These are phyloP conservation scores for Bacidia gigantensis DNA, from an alignment of 495 filamentous ascomycete species.

Conservation along the genomic window DNA sequence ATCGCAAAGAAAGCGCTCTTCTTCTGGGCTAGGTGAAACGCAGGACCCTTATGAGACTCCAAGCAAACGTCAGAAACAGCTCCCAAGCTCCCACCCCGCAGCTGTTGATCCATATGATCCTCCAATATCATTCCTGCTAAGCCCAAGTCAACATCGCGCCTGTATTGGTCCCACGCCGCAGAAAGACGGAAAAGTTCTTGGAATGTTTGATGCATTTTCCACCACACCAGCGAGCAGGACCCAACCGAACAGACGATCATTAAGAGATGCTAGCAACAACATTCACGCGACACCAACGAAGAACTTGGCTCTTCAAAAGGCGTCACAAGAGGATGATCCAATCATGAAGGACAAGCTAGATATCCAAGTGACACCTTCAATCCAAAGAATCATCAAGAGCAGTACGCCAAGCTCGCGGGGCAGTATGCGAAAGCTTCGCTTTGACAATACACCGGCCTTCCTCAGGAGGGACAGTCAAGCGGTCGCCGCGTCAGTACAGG, in stretches of 20 bases:
- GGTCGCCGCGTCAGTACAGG: slow-evolving; percentile 16
- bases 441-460: slow-evolving; percentile 17
- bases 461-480: slow-evolving; percentile 12
- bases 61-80: slow-evolving; percentile 12
- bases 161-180: slow-evolving; percentile 54
- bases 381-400: slow-evolving; percentile 3
- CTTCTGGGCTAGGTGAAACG: slow-evolving; percentile 32
- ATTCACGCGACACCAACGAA: slow-evolving; percentile 13
- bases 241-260: slow-evolving; percentile 24
- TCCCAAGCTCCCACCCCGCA: slow-evolving; percentile 5
- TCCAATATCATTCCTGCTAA: slow-evolving; percentile 5
- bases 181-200: slow-evolving; percentile 71
- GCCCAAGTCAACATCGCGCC: slow-evolving; percentile 12
- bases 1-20: slow-evolving; percentile 28
- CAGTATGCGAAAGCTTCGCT: slow-evolving; percentile 8
- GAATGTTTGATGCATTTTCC: slow-evolving; percentile 78
- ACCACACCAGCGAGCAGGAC: slow-evolving; percentile 16
- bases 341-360: background rate
- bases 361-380: slow-evolving; percentile 10
- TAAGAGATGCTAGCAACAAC: background rate
- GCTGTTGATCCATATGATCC: slow-evolving; percentile 4
- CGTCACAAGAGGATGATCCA: background rate
- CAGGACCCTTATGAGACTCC: slow-evolving; percentile 43
- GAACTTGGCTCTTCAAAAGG: background rate
- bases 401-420: slow-evolving; percentile 5